phyloP scores from a whole-genome alignment of 2,329 filamentous ascomycete species.

The Esteya vermicola region DNA sequence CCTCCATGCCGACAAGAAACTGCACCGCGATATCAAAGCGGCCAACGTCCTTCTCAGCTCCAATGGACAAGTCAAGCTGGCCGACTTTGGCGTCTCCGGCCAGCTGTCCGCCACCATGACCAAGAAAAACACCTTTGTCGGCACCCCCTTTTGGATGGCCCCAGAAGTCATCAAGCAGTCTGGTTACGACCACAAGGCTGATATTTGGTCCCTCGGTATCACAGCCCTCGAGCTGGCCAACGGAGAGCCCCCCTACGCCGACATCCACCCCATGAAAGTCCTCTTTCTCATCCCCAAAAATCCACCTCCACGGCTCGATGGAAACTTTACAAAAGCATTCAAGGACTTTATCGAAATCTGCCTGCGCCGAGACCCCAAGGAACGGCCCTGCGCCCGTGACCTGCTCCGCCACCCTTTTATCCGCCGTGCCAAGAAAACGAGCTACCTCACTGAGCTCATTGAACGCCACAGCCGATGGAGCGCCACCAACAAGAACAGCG shows the following conservation, averaged over 20 bases:
- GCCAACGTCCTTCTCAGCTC: slow-evolving; percentile 83
- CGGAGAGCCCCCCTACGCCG: slow-evolving; percentile 85
- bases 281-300: slow-evolving; percentile 95
- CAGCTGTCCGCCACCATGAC: slow-evolving; percentile 97
- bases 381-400: slow-evolving; percentile 75
- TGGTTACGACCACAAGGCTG: slow-evolving; percentile 93
- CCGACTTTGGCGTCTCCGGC: slow-evolving; percentile 93
- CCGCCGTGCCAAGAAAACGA: slow-evolving; percentile 81
- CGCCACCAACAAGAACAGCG: slow-evolving; percentile 49
- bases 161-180: slow-evolving; percentile 98
- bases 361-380: slow-evolving; percentile 75
- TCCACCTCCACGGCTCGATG: slow-evolving; percentile 65
- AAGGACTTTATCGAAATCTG: slow-evolving; percentile 78
- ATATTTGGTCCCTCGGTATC: slow-evolving; percentile 95
- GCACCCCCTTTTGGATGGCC: slow-evolving; percentile 98
- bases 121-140: slow-evolving; percentile 98
- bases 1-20: slow-evolving; percentile 85
- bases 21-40: slow-evolving; percentile 94
- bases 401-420: slow-evolving; percentile 84
- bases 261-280: slow-evolving; percentile 98
- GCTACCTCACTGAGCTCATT: slow-evolving; percentile 92
- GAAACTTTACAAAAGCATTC: slow-evolving; percentile 68
- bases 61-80: slow-evolving; percentile 90
- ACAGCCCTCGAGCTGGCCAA: slow-evolving; percentile 84
- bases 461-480: slow-evolving; percentile 82